Base-by-base conservation (phyloP, 371 early-diverging fungal genomes). In the Circinella umbellata region DNA sequence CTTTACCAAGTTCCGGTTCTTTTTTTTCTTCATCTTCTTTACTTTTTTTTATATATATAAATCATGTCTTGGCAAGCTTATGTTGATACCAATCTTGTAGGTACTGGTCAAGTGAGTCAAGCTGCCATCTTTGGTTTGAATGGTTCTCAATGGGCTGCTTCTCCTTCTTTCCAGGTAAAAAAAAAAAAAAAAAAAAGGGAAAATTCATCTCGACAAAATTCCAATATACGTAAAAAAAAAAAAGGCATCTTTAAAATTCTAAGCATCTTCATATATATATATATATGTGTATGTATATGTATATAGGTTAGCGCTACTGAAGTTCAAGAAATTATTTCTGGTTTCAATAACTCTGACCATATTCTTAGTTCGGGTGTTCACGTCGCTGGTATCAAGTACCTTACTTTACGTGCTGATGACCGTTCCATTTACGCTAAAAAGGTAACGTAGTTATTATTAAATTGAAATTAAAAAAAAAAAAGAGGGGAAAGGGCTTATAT, bases 61-160 rank as follows among this genome's bases (percentile, higher is more conserved):
- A 87, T 63, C 75, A 91, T 90, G 94, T 91, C 91, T 76, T 95
- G 94, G 94, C 92, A 94, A 87, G 67, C 86, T 70, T 95, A 95
- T 88, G 94, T 96, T 72, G 95, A 95, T 79, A 76, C 42, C 78
- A 91, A 92, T 86, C 90, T 97, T 59, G 72, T 95, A 68, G 94
- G 87, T 54, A 92, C 94, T 69, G 89, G 89, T 48, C 86, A 90
- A 71, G 88, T 97, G 66, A 37, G 74, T 71, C 76, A 88, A 73
- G 94, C 86, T 47, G 93, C 91, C 73, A 96, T 97, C 80, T 87
- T 84, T 75, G 96, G 97, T 71, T 88, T 83, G 64, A 89, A 92
- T 69, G 94, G 93, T 64, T 77, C 83, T 55, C 75, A 83, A 47
- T 97, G 96, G 97, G 96, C 96, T 46, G 76, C 88, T 55, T 90